Conservation (phyloP, 129 eudicot genomes). For the sunflower (Helianthus annuus) region HanXRQr2.0-SUNRISE NC_035447.2:10122061-10122560, state of each 20-base stretch:
- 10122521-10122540: constrained; percentile 46
- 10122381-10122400: background rate
- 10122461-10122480: background rate
- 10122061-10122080: too few species aligned
- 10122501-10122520: constrained; percentile 58
- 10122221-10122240: background rate
- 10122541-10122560: constrained; percentile 43
- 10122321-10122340: background rate
- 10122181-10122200: too few species aligned
- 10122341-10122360: constrained; percentile 1
- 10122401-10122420: background rate
- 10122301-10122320: background rate
- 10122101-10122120: too few species aligned
- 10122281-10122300: background rate
- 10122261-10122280: background rate
- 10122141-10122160: background rate
- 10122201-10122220: background rate
- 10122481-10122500: constrained; percentile 32
- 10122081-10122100: too few species aligned
- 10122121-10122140: too few species aligned
- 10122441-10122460: background rate
- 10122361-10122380: background rate
- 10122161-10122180: background rate
- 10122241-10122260: background rate
- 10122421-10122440: background rate